Conservation (phyloP, 192 early-diverging fungal species). For the Backusella australiensis region DNA sequence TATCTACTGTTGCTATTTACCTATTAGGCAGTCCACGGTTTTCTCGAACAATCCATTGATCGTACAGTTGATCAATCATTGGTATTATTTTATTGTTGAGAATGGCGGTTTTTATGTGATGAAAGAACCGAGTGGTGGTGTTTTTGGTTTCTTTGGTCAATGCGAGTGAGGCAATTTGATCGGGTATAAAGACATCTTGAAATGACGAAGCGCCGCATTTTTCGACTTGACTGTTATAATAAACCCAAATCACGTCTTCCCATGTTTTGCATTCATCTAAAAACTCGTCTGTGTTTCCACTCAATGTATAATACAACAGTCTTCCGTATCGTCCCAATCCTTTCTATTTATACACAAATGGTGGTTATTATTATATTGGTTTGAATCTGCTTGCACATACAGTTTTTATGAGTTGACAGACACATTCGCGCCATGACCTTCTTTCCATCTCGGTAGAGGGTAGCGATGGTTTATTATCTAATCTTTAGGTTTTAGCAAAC, state of each 20-base stretch:
- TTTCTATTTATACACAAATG: not conserved
- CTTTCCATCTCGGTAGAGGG: not conserved
- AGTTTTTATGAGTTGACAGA: not conserved
- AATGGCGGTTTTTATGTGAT: not conserved
- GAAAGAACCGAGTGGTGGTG: not conserved
- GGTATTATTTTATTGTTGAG: not conserved
- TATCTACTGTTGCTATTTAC: not conserved
- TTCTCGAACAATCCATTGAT: not conserved
- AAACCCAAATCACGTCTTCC: constrained; percentile 11
- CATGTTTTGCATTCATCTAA: not conserved
- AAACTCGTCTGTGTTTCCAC: not conserved
- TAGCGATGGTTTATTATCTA: not conserved
- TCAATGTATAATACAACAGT: not conserved
- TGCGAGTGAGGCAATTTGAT: not conserved
- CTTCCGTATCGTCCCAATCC: not conserved
- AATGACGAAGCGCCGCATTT: not conserved
- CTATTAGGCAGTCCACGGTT: not conserved
- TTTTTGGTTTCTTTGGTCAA: not conserved
- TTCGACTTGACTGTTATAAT: not conserved
- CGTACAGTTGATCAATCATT: not conserved
- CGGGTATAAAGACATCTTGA: not conserved
- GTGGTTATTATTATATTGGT: too few species aligned
- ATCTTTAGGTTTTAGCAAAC: not conserved
- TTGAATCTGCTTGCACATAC: not conserved
- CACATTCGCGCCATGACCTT: not conserved